Evolutionary conservation across 1,139 yeast genomes (phyloP), one percentile per base, ranked within the genome.

Genomic region (Pichia sp.): DNA sequence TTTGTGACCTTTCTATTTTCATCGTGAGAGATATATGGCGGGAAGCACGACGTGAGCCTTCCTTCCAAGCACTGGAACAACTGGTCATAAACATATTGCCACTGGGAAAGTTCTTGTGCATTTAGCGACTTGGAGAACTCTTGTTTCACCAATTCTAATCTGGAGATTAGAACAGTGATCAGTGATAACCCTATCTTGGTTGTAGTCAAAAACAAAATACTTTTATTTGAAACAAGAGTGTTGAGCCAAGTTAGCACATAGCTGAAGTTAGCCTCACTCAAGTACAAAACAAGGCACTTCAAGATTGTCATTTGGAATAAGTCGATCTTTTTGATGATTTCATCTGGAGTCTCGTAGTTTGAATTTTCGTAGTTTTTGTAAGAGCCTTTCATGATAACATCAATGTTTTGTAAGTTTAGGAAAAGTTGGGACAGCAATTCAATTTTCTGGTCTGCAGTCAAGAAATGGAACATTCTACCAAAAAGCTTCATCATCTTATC

Each of bases 101-200:
- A 92, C 63, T 83, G 79, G 1, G 77, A 68, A 16, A 75, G 66
- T 54, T 78, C 82, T 54, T 76, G 77, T 6, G 74, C 73, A 16
- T 75, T 74, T 70, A 61, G 67, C 19, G 56, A 56, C 61, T 58
- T 77, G 47, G 82, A 75, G 16, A 83, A 82, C 66, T 90, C 97
- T 67, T 95, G 97, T 68, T 87, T 87, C 65, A 90, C 87, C 63
- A 92, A 81, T 71, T 93, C 98, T 26, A 97, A 95, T 65, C 97
- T 84, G 5, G 97, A 89, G 59, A 92, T 83, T 62, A 93, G 76
- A 15, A 95, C 90, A 0, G 98, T 93, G 57, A 92, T 80, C 58
- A 92, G 76, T 4, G 96, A 87, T 64, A 90, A 80, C 19, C 98
- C 98, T 61, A 89, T 80, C 70, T 88, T 89, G 50, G 97, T 89